Conservation (phyloP, 1,284 basidiomycete genomes). For the Sporisorium scitamineum region DNA sequence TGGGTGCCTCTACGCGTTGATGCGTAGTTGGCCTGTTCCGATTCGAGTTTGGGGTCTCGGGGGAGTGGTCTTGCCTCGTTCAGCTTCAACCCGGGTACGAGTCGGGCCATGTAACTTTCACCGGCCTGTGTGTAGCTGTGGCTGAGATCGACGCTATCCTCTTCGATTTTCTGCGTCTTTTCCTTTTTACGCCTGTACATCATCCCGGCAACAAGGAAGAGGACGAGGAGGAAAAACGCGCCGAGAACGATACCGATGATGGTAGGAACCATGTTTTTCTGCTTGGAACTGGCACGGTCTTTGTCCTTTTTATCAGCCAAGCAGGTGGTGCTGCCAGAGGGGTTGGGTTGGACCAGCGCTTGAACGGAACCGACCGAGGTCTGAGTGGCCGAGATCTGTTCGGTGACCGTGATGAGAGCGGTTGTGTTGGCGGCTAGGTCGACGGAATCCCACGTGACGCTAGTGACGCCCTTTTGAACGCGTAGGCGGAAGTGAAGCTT, state of each 20-base stretch:
- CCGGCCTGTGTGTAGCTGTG: constrained; percentile 23
- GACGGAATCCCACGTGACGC: constrained; percentile 33
- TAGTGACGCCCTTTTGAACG: constrained; percentile 4
- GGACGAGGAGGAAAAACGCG: constrained; percentile 22
- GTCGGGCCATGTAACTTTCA: constrained; percentile 34
- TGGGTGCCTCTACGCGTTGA: constrained; percentile 21
- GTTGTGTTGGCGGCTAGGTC: constrained; percentile 22
- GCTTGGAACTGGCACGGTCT: background rate
- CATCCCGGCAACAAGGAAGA: constrained; percentile 26
- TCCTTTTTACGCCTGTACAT: constrained; percentile 38
- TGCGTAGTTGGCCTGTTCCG: constrained; percentile 30
- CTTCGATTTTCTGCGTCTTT: constrained; percentile 16
- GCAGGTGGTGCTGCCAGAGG: constrained; percentile 27
- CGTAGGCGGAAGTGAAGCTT: constrained; percentile 32
- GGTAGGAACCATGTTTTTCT: constrained; percentile 35
- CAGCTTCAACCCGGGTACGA: constrained; percentile 42
- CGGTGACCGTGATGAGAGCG: constrained; percentile 26
- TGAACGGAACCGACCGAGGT: constrained; percentile 1
- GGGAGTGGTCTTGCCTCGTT: constrained; percentile 30
- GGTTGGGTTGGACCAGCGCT: constrained; percentile 13
- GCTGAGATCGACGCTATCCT: constrained; percentile 24
- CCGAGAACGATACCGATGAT: constrained; percentile 33
- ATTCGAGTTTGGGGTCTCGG: constrained; percentile 17
- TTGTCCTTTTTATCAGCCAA: background rate
- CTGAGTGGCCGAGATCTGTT: constrained; percentile 16